These are phyloP conservation scores for Psilocybe azurescens DNA, from an alignment of 768 basidiomycete genomes.

Conservation along the genomic window DNA sequence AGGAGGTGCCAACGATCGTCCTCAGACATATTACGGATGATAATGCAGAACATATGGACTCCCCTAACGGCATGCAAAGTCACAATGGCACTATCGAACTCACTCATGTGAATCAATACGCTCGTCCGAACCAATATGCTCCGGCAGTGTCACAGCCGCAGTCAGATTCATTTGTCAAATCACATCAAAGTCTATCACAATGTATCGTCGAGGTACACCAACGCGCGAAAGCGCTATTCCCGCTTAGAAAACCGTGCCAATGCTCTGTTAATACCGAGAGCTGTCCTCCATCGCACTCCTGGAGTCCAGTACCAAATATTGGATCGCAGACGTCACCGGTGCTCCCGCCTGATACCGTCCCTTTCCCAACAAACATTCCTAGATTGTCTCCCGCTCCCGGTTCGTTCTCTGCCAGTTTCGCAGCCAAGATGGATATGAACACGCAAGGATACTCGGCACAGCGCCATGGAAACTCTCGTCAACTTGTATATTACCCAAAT, in stretches of 20 bases:
- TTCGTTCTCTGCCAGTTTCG: conserved; percentile 3
- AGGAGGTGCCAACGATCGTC: conserved; percentile 48
- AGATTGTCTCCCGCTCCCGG: conserved; percentile 16
- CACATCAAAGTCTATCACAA: conserved; percentile 48
- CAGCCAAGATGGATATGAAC: conserved; percentile 1
- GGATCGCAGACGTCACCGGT: conserved; percentile 38
- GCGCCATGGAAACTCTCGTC: conserved; percentile 13
- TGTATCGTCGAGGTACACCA: conserved; percentile 55
- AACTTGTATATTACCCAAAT: conserved; percentile 15
- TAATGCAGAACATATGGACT: conserved; percentile 24
- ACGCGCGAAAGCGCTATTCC: conserved; percentile 46
- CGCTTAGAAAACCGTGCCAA: conserved; percentile 48
- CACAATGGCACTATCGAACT: conserved; percentile 9
- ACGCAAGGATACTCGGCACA: conserved; percentile 8
- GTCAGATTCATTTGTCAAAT: conserved; percentile 43
- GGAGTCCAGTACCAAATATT: conserved; percentile 46
- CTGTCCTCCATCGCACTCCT: conserved; percentile 50
- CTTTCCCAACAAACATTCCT: conserved; percentile 12
- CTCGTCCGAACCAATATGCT: conserved; percentile 17
- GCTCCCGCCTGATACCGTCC: conserved; percentile 34
- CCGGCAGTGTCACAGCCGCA: conserved; percentile 26
- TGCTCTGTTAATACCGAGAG: conserved; percentile 35
- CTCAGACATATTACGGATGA: conserved; percentile 43
- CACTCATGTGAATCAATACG: conserved; percentile 14
- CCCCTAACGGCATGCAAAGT: conserved; percentile 19